A percentile compares a stretch with the other conserved stretches of the same genome.
Conservation (phyloP, 306 rosid genomes). For the Morella rubra region DNA sequence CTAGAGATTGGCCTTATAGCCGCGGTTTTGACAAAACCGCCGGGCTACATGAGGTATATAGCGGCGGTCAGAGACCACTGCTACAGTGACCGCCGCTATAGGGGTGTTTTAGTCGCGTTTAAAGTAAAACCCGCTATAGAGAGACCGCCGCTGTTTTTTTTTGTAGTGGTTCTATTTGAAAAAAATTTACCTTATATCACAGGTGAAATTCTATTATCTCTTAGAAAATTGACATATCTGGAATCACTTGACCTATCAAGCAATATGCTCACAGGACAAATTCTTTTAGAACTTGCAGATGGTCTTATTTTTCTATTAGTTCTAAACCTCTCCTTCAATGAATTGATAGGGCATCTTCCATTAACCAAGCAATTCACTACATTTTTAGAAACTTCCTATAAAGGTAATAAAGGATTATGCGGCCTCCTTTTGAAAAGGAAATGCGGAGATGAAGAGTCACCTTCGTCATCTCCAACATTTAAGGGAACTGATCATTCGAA, state of each 20-base stretch:
- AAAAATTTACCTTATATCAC: too few relatives aligned
- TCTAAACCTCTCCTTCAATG: constrained; percentile 37
- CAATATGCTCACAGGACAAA: constrained; percentile 18
- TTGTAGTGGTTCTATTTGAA: too few relatives aligned
- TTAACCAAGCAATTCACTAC: constrained; percentile 35
- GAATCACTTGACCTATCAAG: constrained; percentile 45
- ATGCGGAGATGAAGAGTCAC: not conserved
- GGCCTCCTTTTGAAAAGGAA: constrained; percentile 30
- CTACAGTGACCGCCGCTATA: too few relatives aligned
- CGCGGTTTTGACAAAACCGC: too few relatives aligned
- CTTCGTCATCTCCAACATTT: too few relatives aligned
- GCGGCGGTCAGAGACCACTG: too few relatives aligned
- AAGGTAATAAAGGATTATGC: constrained; percentile 33
- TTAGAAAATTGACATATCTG: constrained; percentile 15
- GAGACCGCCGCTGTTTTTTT: too few relatives aligned
- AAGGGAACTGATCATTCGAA: too few relatives aligned
- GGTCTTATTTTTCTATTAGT: constrained; percentile 16
- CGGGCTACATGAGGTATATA: too few relatives aligned
- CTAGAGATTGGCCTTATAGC: too few relatives aligned
- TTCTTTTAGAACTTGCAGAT: constrained; percentile 25
- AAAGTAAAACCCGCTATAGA: too few relatives aligned
- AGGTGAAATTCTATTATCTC: constrained; percentile 30
- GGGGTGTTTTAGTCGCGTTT: too few relatives aligned
- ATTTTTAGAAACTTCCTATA: constrained; percentile 26
- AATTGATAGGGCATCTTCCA: constrained; percentile 28